Evolutionary conservation across 345 rosid genomes (phyloP), one percentile per base, ranked within the genome.

Genomic region (Citrus unshiu): DNA sequence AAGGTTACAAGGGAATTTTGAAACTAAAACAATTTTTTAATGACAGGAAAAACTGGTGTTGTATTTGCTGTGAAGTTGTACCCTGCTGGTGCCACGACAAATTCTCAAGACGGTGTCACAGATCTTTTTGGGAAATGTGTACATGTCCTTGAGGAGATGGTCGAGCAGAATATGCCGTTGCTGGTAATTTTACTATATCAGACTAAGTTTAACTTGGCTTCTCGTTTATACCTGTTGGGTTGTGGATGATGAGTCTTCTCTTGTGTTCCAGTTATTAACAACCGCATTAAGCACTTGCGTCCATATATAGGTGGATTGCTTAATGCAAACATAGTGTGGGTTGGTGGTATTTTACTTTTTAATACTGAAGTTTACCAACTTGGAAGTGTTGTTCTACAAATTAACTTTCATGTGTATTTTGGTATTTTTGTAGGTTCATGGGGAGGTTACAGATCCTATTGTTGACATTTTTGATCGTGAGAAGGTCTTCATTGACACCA

Each of bases 1-100:
- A 1, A 27, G 39, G 46, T 43, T 63, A 9, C 14, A 70, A 39
- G 39, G 77, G 40, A 54, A 60, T 34, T 18, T 57, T 56, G 18
- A 72, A 56, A 30, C 6, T 19, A n/a, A 56, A 73, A 7, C 22
- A 2, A 46, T 37, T 9, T 12, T 73, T 60, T n/a, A 13, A 39
- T 58, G 78, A 66, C 87, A 96, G 99, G 90, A 83, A 86, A 74
- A 70, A 91, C 97, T 78, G 97, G 98, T 30, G 87, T 90, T 69
- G 92, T 94, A 84, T 91, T 85, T 89, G 98, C 93, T 68, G 98
- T 96, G 74, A 96, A 96, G 90, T 70, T 94, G 81, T 96, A 96
- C 80, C 99, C 99, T 82, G 99, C 97, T 18, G 97, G 99, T 22
- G 98, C 98, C 51, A 93, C 98, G 24, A 91, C 99, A 40, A 96